Base-by-base conservation (phyloP, 176 grass and related monocot species). In the Pontederia crassipes region DNA sequence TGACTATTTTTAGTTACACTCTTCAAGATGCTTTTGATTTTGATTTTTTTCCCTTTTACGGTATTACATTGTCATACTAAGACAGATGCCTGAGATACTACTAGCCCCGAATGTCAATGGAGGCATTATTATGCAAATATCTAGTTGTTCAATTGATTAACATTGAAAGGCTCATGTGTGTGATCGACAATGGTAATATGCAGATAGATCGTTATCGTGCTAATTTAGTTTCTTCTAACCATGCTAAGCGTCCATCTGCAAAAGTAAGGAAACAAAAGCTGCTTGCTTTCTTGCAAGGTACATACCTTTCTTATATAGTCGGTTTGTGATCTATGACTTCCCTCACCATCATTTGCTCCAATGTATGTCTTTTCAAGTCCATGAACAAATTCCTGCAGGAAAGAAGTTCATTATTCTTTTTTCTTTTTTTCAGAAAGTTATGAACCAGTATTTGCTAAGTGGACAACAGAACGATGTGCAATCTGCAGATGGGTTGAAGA, bases 401-500 rank as follows among this genome's bases (percentile, higher is more conserved):
- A 40, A 71, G 4, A 71, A 61, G 40, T 57, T 52, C 7, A 61
- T 45, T 27, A 74, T 53, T 4, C 12, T 67, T 69, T 59, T 79
- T 45, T 78, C 60, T 62, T 17, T 48, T 53, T 73, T 67, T 65
- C 79, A 97, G 92, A 91, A 77, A 81, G 87, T 57, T 97, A 97
- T 62, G 92, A 97, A 75, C 79, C 81, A 75, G 84, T 97, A 65
- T 58, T 73, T 78, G 79, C 75, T 56, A 97, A 76, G 76, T 97
- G 92, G 92, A 97, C 92, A n/a, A 97, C 92, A 1, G 92, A 97
- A 88, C 71, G 92, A 68, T 97, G 92, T 71, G 92, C 92, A 64
- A 75, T 97, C 55, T 97, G 92, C 84, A 97, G 92, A 85, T 97
- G 92, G 92, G 92, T 97, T 58, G 92, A 97, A 78, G 92, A 97